Base-by-base conservation (phyloP, 768 basidiomycete genomes). In the Boletus vinaceobasis region DNA sequence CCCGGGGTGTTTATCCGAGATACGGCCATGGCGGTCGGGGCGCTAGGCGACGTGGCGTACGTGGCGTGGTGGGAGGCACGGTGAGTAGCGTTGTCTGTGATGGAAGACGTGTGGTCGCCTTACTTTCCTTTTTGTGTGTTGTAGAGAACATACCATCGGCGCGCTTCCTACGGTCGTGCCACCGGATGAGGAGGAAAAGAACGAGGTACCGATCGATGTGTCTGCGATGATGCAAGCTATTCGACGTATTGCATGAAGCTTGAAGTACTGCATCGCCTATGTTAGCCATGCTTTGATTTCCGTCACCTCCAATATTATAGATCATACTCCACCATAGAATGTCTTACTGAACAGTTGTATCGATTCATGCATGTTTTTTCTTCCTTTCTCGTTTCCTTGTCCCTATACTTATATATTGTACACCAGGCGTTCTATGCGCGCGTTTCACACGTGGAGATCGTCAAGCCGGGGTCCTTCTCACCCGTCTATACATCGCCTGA, bases 1-100 rank as follows among this genome's bases (percentile, higher is more conserved):
- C 73, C 78, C 3, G 80, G 79, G n/a, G 77, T 77, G 19, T 91
- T 88, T 68, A 75, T 77, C 26, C 79, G 78, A 45, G 86, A 90
- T 60, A 77, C 79, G 53, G 81, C 86, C 62, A 70, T 82, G 46
- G 77, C 85, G 19, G 75, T 75, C n/a, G 71, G 71, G 29, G 77
- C 81, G 8, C 62, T 85, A 23, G 79, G 27, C 9, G 15, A 80
- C 10, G 73, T 86, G 52, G 70, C 72, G 10, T 88, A 88, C 61
- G 65, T 83, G 44, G 86, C 81, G 8, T 85, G 83, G 85, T 77
- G 77, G 70, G 73, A 75, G 19, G 70, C 63, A 32, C 63, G 61
- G 73, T 76, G 47, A 47, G 71, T 59, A 23, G 61, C 11, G 2
- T 7, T 40, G 37, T 27, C 11, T 35, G 43, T 23, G 43, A 48